A percentile compares a stretch with the other conserved stretches of the same genome.
Conservation (phyloP, 176 grass and related monocot genomes). For the Chloris gayana region DNA sequence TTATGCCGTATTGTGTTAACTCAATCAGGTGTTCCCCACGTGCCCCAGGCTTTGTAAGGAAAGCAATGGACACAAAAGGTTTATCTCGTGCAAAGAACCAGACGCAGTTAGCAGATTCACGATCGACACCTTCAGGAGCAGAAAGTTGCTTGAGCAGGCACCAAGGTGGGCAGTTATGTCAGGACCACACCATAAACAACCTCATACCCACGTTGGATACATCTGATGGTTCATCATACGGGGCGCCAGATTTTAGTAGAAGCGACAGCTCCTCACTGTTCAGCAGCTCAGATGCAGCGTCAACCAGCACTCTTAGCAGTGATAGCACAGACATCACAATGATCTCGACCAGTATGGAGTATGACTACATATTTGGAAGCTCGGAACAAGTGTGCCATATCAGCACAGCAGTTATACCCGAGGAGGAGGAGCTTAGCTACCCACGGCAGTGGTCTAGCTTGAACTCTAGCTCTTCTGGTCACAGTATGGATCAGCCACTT, state of each 20-base stretch:
- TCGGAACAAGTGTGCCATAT: constrained; percentile 40
- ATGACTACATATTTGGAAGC: constrained; percentile 47
- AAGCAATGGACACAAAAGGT: constrained; percentile 39
- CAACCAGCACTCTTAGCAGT: constrained; percentile 48
- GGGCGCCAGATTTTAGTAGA: constrained; percentile 10
- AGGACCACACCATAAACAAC: constrained; percentile 15
- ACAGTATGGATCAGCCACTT: constrained; percentile 16
- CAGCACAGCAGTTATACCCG: constrained; percentile 14
- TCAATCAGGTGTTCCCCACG: constrained; percentile 71
- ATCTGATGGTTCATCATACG: neutral
- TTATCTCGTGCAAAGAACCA: constrained; percentile 32
- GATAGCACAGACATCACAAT: constrained; percentile 59
- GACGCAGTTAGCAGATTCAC: constrained; percentile 16
- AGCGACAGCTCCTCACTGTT: constrained; percentile 72
- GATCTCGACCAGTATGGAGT: constrained; percentile 59
- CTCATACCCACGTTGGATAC: constrained; percentile 13
- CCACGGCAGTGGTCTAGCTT: constrained; percentile 37
- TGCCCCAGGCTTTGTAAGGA: constrained; percentile 64
- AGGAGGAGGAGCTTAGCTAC: constrained; percentile 40
- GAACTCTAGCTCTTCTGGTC: constrained; percentile 50
- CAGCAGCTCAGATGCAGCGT: constrained; percentile 67
- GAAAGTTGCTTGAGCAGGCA: constrained; percentile 31
- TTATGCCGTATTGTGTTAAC: constrained; percentile 16
- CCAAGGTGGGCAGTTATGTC: constrained; percentile 23
- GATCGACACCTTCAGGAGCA: constrained; percentile 5